phyloP scores from a whole-genome alignment of 345 rosid genomes.

The Lenwebbia sp. region DNA sequence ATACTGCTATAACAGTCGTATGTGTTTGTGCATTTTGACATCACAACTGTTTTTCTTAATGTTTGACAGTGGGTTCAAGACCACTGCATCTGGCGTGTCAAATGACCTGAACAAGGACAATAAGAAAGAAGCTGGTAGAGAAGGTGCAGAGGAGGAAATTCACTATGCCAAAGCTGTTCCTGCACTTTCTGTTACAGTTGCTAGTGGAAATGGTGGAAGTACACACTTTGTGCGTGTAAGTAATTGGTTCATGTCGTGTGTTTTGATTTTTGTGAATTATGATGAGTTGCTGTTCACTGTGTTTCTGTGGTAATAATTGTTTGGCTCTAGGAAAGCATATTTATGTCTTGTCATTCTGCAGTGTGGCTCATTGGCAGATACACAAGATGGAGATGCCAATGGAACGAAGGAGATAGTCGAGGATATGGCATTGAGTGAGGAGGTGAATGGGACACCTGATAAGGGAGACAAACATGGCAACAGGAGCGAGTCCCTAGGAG shows the following conservation, averaged over 20 bases:
- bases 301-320: background rate
- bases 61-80: constrained; percentile 28
- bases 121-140: constrained; percentile 20
- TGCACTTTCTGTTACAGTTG: constrained; percentile 25
- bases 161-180: constrained; percentile 25
- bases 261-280: no score
- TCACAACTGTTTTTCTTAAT: background rate
- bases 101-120: constrained; percentile 13
- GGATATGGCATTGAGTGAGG: constrained; percentile 54
- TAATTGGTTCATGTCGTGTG: background rate
- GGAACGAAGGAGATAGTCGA: constrained; percentile 22
- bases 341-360: constrained; percentile 7
- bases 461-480: constrained; percentile 10
- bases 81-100: constrained; percentile 6
- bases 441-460: constrained; percentile 59
- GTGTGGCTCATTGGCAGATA: constrained; percentile 27
- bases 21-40: background rate
- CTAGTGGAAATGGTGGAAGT: constrained; percentile 50
- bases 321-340: background rate
- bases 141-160: constrained; percentile 22
- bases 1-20: background rate
- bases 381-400: constrained; percentile 27
- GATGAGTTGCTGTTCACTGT: background rate
- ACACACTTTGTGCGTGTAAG: constrained; percentile 40
- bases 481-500: background rate